phyloP scores from a whole-genome alignment of 805 yeast genomes.

The Kuraishia piskuri region DNA sequence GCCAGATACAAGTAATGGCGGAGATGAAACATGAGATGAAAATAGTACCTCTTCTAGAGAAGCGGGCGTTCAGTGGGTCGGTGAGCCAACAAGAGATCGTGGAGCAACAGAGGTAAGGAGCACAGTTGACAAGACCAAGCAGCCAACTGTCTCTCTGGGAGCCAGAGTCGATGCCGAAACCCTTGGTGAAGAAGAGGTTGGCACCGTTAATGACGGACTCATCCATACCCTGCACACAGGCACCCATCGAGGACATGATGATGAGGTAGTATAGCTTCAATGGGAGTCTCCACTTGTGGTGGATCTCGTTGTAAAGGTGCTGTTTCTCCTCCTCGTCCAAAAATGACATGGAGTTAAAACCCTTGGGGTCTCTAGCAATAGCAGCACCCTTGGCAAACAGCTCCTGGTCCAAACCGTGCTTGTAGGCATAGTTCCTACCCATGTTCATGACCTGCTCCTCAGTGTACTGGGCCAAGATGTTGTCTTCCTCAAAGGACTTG shows the following conservation, averaged over 20 bases:
- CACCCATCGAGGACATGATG: constrained; percentile 65
- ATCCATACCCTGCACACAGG: constrained; percentile 77
- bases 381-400: constrained; percentile 61
- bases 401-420: constrained; percentile 46
- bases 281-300: constrained; percentile 38
- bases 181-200: constrained; percentile 47
- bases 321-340: constrained; percentile 46
- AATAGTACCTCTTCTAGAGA: constrained; percentile 62
- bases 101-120: constrained; percentile 63
- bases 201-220: constrained; percentile 74
- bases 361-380: constrained; percentile 52
- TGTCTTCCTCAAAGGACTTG: constrained; percentile 19
- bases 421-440: constrained; percentile 59
- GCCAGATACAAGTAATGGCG: constrained; percentile 60
- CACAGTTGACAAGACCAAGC: constrained; percentile 57
- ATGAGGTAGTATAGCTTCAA: constrained; percentile 44
- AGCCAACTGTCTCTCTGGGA: constrained; percentile 45
- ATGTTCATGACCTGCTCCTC: constrained; percentile 58
- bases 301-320: constrained; percentile 35
- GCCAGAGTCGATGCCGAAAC: constrained; percentile 40
- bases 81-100: constrained; percentile 55
- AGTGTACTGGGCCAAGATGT: constrained; percentile 47
- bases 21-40: constrained; percentile 56
- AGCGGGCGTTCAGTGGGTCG: constrained; percentile 44
- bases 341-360: constrained; percentile 48